Evolutionary conservation across 2,329 filamentous ascomycete species (phyloP).

Genomic region (Pseudocercospora eumusae): DNA sequence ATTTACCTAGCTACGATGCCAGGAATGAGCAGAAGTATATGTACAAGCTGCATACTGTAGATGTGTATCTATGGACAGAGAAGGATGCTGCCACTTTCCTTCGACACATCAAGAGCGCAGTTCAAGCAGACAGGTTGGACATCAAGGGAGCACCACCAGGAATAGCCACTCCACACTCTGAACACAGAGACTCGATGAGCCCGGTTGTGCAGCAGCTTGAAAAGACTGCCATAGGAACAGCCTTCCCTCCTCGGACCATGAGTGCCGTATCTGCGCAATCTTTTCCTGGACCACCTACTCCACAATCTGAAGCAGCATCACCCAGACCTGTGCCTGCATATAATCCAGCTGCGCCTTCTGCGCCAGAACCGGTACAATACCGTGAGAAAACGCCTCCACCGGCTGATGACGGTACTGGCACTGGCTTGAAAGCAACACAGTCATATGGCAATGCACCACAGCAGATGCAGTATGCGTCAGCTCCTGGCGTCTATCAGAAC

Average conservation of each 20-base stretch:
- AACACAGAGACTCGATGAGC: conserved; percentile 59
- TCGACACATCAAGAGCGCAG: conserved; percentile 65
- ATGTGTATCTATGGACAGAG: conserved; percentile 78
- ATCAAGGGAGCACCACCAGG: conserved; percentile 68
- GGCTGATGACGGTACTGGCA: conserved; percentile 61
- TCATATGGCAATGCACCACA: conserved; percentile 40
- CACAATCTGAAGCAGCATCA: conserved; percentile 29
- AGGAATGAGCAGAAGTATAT: conserved; percentile 75
- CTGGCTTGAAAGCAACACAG: conserved; percentile 45
- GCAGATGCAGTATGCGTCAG: conserved; percentile 31
- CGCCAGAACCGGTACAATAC: conserved; percentile 69
- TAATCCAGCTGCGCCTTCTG: conserved; percentile 75
- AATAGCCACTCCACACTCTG: conserved; percentile 44
- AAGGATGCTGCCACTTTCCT: conserved; percentile 71
- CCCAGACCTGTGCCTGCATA: conserved; percentile 52
- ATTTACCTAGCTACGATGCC: conserved; percentile 71
- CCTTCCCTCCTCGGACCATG: conserved; percentile 49
- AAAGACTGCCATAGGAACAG: conserved; percentile 65
- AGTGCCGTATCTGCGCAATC: conserved; percentile 43
- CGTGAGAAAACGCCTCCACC: conserved; percentile 79
- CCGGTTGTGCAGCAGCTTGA: conserved; percentile 74
- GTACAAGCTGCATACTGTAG: conserved; percentile 73
- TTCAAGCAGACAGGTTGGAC: conserved; percentile 62
- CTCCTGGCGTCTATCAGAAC: conserved; percentile 29
- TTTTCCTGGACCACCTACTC: conserved; percentile 36